These are phyloP conservation scores for Ceratocystis variospora DNA, from an alignment of 2,329 filamentous ascomycete genomes.

Conservation along the genomic window DNA sequence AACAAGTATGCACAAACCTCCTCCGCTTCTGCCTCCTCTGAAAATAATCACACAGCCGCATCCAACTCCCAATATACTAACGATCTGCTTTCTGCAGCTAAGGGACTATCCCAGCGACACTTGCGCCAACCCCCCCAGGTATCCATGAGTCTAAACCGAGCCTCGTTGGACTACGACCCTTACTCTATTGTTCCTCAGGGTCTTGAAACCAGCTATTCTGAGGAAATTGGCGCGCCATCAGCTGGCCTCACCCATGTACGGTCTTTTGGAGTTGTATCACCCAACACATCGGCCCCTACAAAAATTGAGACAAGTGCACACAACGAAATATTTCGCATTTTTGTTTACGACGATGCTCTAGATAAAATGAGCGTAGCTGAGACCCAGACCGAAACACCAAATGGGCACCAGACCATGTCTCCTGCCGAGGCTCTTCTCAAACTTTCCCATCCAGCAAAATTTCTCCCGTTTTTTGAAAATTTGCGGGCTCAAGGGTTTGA, in stretches of 20 bases:
- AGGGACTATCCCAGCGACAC: not conserved
- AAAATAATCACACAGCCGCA: slow-evolving; percentile 6
- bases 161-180: slow-evolving; percentile 11
- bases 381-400: slow-evolving; percentile 33
- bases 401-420: slow-evolving; percentile 27
- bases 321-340: slow-evolving; percentile 21
- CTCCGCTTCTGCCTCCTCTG: not conserved
- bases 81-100: slow-evolving; percentile 8
- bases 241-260: slow-evolving; percentile 6
- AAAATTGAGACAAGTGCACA: slow-evolving; percentile 35
- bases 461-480: slow-evolving; percentile 47
- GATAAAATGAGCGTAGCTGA: slow-evolving; percentile 48
- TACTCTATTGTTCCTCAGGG: slow-evolving; percentile 36
- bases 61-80: slow-evolving; percentile 9
- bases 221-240: slow-evolving; percentile 29
- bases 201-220: slow-evolving; percentile 34
- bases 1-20: slow-evolving; percentile 10
- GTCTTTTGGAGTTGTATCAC: slow-evolving; percentile 23
- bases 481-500: slow-evolving; percentile 51
- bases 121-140: not conserved
- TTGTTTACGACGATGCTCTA: slow-evolving; percentile 50
- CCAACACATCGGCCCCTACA: slow-evolving; percentile 12
- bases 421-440: slow-evolving; percentile 47
- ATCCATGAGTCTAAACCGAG: too few relatives aligned
- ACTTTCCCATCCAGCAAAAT: slow-evolving; percentile 49